phyloP scores from a whole-genome alignment of 169 alveolate genomes.

The Plasmodium cynomolgi region DNA sequence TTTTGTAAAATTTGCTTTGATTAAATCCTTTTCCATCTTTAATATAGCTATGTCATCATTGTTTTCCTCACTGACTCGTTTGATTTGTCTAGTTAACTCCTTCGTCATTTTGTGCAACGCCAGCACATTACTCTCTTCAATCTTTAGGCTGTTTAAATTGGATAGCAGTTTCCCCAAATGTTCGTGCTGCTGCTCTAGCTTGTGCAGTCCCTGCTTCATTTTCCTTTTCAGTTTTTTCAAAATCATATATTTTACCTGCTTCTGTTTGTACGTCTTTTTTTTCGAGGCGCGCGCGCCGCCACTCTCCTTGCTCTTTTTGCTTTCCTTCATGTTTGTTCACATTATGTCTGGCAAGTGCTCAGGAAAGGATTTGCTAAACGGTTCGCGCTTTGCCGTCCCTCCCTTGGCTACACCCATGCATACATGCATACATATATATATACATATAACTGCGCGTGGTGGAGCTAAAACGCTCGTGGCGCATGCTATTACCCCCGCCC shows the following conservation, averaged over 20 bases:
- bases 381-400: background rate
- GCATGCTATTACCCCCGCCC: background rate
- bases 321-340: background rate
- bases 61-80: constrained; percentile 33
- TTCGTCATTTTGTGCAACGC: constrained; percentile 9
- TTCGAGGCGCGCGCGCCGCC: background rate
- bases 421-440: background rate
- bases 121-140: constrained; percentile 13
- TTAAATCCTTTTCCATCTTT: constrained; percentile 59
- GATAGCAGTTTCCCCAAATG: constrained; percentile 1
- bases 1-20: constrained; percentile 36
- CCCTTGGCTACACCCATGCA: background rate
- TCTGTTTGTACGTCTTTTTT: constrained; percentile 7
- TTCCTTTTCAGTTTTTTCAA: constrained; percentile 34
- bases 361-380: background rate
- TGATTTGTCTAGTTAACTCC: constrained; percentile 29
- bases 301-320: background rate
- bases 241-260: constrained; percentile 20
- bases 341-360: background rate
- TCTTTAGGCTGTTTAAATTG: constrained; percentile 28
- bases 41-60: constrained; percentile 69
- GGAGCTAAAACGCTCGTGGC: background rate
- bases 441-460: background rate
- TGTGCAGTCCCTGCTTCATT: constrained; percentile 15
- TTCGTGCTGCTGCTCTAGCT: constrained; percentile 42